Base-by-base conservation (phyloP, 2,329 filamentous ascomycete species). In the Aspergillus quadrilineatus region DNA sequence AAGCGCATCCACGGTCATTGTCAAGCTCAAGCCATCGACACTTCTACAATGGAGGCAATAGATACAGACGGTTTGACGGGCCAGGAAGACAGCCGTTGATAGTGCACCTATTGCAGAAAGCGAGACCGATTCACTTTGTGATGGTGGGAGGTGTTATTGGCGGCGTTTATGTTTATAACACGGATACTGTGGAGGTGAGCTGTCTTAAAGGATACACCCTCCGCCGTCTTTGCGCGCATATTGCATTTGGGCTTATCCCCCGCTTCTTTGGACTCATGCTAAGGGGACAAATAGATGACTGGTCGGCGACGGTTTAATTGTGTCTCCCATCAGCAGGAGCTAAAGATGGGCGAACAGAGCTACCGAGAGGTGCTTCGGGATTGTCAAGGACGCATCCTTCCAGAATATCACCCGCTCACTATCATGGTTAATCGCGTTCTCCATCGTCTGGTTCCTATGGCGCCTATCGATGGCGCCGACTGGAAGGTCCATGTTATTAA, bases 401-500 rank as follows among this genome's bases (percentile, higher is more conserved):
- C 82, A 0, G 69, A 77, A 0, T 64, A 70, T 39, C 81, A 85
- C 59, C 78, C 77, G 8, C 63, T 80, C 26, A 77, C 80, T 30
- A 63, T 68, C 29, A 69, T 75, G 65, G 82, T 86, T 12, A 74
- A 80, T 58, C 69, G 75, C 22, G 83, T 87, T 1, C 63, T 86
- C 43, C 69, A 79, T 47, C 69, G 82, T 22, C 66, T 87, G 58
- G 74, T 87, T 43, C 82, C 84, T 9, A 74, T 77, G 55, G 79
- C 77, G 28, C 77, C 76, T 7, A 63, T 80, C 34, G 69, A 76
- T 15, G 74, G 75, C 43, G 71, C 63, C 36, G 63, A 68, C 48
- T 87, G 85, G 84, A 81, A 82, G 60, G 79, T 86, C 0, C 77
- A 83, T 69, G 84, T 87, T 17, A 85, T 87, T 49, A 73, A 85